Base-by-base conservation (phyloP, 352 stramenopile species). In the Globisporangium lucens region DNA sequence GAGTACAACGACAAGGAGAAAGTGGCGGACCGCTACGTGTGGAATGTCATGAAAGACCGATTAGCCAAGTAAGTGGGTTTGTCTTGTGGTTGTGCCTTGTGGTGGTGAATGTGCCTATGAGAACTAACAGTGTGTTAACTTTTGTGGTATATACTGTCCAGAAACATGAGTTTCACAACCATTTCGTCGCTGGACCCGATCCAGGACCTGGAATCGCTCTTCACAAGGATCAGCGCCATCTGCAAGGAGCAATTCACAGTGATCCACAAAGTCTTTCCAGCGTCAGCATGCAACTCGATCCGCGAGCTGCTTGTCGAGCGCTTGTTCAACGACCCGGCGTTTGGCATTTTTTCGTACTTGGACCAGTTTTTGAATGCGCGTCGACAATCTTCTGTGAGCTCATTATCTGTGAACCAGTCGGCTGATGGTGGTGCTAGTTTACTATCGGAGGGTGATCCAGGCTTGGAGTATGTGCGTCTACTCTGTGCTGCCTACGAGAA, bases 1-100 rank as follows among this genome's bases (percentile, higher is more conserved):
- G 87, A 89, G 61, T 93, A 91, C 73, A 91, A 89, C 43, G 83
- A 89, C 68, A 90, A 90, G 56, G 87, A 94, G 35, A 93, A 92
- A 62, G 82, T 93, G 4, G 80, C 82, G 1, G 87, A 94, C 65
- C 83, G 85, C 52, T 94, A 87, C 53, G 85, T 94, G 35, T 94
- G 87, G 87, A 94, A 94, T 61, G 79, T 94, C 47, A 87, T 93
- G 69, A 90, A 90, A 52, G 82, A 92, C 35, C 73, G 70, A 10
- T 70, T 94, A 10, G 78, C 80, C 7, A 89, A 83, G 74, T 81
- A 41, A 59, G 53, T 59, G 53, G 67, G 46, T 70, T 74, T 0
- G 8, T 1, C 17, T 35, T 52, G 3, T 53, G 15, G 17, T 6
- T n/a, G 12, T 17, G 10, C 0, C 15, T 27, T 57, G 24, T 13